These are phyloP conservation scores for Aspergillus ruber DNA, from an alignment of 2,329 filamentous ascomycete species.

Conservation along the genomic window DNA sequence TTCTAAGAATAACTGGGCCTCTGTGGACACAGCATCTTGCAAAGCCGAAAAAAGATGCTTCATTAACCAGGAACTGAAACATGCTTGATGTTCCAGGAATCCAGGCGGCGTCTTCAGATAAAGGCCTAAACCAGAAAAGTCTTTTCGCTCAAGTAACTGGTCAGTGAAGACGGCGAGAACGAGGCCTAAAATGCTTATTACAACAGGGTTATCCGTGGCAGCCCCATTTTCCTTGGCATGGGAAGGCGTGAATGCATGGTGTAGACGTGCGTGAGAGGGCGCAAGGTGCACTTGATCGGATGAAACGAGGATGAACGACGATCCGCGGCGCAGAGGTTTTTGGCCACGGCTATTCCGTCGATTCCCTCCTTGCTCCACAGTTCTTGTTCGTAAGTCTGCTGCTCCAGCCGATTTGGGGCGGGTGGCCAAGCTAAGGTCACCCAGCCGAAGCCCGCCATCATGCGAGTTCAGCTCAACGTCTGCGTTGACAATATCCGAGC, in stretches of 20 bases:
- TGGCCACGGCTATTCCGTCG: constrained; percentile 45
- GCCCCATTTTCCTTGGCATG: constrained; percentile 41
- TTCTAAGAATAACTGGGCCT: constrained; percentile 68
- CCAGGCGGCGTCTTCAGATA: constrained; percentile 86
- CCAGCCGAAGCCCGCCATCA: constrained; percentile 74
- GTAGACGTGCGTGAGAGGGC: constrained; percentile 58
- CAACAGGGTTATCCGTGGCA: constrained; percentile 58
- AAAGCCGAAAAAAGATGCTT: constrained; percentile 67
- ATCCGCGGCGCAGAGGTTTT: constrained; percentile 64
- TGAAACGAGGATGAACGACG: constrained; percentile 85
- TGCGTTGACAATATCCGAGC: constrained; percentile 72
- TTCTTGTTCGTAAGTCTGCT: constrained; percentile 69
- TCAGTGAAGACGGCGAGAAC: constrained; percentile 76
- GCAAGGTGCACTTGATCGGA: constrained; percentile 56
- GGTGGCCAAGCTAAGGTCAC: constrained; percentile 77
- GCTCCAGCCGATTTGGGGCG: constrained; percentile 61
- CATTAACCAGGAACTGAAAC: constrained; percentile 86
- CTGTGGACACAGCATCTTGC: constrained; percentile 61
- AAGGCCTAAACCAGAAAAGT: constrained; percentile 80
- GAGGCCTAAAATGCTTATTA: constrained; percentile 71
- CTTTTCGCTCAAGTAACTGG: constrained; percentile 77
- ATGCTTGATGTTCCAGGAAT: constrained; percentile 89
- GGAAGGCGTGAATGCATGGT: constrained; percentile 56
- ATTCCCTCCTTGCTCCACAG: constrained; percentile 47
- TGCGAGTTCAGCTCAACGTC: constrained; percentile 82